Percentiles rank a stretch among this genome's conserved stretches.
phyloP scores from a whole-genome alignment of 805 yeast genomes.

The Barnettozyma botsteinii region DNA sequence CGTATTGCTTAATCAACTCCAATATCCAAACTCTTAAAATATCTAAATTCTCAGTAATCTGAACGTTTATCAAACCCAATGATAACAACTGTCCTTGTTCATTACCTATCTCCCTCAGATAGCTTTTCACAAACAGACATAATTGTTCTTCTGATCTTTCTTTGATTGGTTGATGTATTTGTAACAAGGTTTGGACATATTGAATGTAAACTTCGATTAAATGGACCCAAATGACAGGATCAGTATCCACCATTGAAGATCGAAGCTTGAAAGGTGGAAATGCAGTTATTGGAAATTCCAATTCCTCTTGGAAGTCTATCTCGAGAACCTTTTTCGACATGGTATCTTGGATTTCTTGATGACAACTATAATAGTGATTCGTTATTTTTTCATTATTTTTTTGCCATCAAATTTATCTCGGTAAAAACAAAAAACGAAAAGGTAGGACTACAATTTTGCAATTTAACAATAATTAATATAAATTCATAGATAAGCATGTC shows the following conservation, averaged over 20 bases:
- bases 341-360: not conserved
- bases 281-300: constrained; percentile 54
- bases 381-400: too few relatives aligned
- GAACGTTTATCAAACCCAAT: constrained; percentile 67
- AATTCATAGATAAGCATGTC: not conserved
- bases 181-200: constrained; percentile 35
- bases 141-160: constrained; percentile 54
- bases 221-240: constrained; percentile 81
- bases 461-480: not conserved
- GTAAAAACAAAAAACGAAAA: not conserved
- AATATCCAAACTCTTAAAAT: constrained; percentile 38
- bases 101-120: constrained; percentile 52
- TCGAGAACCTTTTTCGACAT: constrained; percentile 6
- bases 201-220: constrained; percentile 59
- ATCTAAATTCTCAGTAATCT: constrained; percentile 49
- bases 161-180: constrained; percentile 35
- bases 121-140: constrained; percentile 49
- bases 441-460: not conserved
- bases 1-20: constrained; percentile 45
- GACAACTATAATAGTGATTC: not conserved
- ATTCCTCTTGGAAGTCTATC: constrained; percentile 6
- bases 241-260: constrained; percentile 73
- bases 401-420: not conserved
- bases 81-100: constrained; percentile 60
- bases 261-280: constrained; percentile 73